Conservation (phyloP, 1,139 yeast species). For the Meyerozyma athensensis region DNA sequence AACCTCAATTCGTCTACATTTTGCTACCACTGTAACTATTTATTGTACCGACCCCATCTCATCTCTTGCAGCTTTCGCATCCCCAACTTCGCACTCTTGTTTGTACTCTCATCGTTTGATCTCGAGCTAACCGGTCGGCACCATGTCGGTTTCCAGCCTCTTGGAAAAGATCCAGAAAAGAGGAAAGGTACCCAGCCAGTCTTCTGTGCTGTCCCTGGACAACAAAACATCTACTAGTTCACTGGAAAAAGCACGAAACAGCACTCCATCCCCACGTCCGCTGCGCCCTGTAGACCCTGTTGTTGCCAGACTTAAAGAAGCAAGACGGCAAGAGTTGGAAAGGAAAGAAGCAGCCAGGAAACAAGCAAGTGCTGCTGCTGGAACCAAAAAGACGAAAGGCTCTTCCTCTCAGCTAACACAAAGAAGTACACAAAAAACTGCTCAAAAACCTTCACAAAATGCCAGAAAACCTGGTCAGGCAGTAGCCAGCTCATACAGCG, state of each 20-base stretch:
- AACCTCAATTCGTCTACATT: not conserved
- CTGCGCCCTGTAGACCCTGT: constrained; percentile 40
- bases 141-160: constrained; percentile 1
- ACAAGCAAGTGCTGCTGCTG: not conserved
- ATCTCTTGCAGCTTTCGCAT: no score
- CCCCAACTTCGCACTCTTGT: no score
- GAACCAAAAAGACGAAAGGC: constrained; percentile 5
- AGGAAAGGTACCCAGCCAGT: not conserved
- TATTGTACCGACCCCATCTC: no score
- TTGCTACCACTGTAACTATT: not conserved
- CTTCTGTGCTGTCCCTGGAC: no score
- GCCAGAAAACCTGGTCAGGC: no score
- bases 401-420: constrained; percentile 5
- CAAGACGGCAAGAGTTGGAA: constrained; percentile 51
- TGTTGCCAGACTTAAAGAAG: constrained; percentile 59
- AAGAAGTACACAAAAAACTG: not conserved
- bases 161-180: constrained; percentile 3
- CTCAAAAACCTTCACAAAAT: no score
- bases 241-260: not conserved
- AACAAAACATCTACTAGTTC: not conserved
- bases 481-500: no score
- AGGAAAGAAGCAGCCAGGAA: constrained; percentile 32
- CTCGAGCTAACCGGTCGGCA: not conserved
- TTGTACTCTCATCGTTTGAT: not conserved
- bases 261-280: not conserved